Conservation (phyloP, 108 stramenopile genomes). For the Skeletonema menzelii region DNA sequence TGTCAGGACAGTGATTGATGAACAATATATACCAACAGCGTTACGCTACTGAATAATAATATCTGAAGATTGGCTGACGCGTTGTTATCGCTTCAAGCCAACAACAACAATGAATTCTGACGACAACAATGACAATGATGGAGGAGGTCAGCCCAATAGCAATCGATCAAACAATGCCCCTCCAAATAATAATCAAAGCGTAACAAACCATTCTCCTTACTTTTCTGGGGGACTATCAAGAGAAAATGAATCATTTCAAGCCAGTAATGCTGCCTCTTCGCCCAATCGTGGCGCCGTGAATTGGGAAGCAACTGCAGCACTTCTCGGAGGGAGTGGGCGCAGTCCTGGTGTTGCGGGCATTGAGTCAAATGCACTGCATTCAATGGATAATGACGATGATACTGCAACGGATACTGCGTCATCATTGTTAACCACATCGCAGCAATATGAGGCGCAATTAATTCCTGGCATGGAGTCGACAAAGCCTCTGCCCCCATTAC, state of each 20-base stretch:
- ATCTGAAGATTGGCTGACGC: background rate
- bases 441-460: background rate
- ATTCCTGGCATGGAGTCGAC: background rate
- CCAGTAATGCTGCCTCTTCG: background rate
- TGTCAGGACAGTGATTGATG: background rate
- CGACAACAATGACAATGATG: background rate
- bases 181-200: background rate
- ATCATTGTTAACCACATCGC: background rate
- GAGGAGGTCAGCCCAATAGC: background rate
- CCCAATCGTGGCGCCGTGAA: background rate
- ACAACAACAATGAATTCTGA: background rate
- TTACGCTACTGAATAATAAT: background rate
- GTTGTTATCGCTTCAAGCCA: background rate
- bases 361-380: background rate
- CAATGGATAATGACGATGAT: background rate
- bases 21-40: background rate
- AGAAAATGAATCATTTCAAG: background rate
- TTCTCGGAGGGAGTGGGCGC: background rate
- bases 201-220: background rate
- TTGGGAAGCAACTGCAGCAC: background rate
- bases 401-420: background rate
- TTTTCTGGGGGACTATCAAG: background rate
- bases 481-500: background rate
- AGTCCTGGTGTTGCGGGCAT: conserved; percentile 1
- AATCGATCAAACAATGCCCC: background rate